These are phyloP conservation scores for Begonia fuchsioides DNA, from an alignment of 306 rosid species.

Conservation along the genomic window DNA sequence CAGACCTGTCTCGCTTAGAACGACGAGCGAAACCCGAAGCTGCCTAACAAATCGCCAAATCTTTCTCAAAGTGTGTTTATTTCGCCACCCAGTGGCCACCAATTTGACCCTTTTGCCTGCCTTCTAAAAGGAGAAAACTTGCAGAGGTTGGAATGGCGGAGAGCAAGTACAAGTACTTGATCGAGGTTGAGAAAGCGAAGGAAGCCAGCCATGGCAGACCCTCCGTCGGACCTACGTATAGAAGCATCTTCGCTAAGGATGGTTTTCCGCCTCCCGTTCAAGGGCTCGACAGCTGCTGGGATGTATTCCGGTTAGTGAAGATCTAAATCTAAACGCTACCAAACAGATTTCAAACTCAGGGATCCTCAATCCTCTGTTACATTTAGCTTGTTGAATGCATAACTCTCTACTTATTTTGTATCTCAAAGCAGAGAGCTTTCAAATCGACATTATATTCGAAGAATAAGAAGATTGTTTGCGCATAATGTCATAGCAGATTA, in stretches of 20 bases:
- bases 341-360: too few species aligned
- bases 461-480: too few species aligned
- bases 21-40: background rate
- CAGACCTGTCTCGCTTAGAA: background rate
- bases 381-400: too few species aligned
- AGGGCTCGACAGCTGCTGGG: constrained; percentile 86
- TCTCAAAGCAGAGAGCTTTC: too few species aligned
- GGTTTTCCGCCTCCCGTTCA: constrained; percentile 56
- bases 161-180: constrained; percentile 21
- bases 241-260: constrained; percentile 70
- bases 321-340: too few species aligned
- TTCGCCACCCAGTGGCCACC: constrained; percentile 6
- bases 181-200: constrained; percentile 60
- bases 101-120: background rate
- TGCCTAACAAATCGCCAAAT: background rate
- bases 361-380: too few species aligned
- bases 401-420: too few species aligned
- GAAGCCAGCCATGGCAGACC: constrained; percentile 40
- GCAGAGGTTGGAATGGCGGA: constrained; percentile 16
- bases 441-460: too few species aligned
- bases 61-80: background rate
- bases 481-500: background rate
- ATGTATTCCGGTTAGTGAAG: constrained; percentile 51
- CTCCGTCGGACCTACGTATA: constrained; percentile 63
- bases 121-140: background rate